phyloP scores from a whole-genome alignment of 2,329 filamentous ascomycete species.

The Aspergillus proliferans region DNA sequence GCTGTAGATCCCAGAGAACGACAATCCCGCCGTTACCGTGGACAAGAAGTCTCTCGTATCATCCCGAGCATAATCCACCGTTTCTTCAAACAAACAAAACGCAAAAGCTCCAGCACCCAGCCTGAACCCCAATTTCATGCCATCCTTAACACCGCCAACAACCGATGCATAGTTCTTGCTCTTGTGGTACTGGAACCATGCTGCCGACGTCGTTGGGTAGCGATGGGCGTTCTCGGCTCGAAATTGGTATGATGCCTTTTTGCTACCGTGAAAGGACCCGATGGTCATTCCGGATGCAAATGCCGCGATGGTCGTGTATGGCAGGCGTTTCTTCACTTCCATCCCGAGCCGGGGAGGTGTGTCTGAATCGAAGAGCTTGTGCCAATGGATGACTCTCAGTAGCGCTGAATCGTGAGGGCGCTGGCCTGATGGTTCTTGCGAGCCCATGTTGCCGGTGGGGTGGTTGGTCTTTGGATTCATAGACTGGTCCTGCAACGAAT shows the following conservation, averaged over 20 bases:
- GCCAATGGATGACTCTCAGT: conserved; percentile 28
- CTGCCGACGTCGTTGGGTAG: conserved; percentile 71
- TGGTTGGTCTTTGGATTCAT: too few relatives aligned
- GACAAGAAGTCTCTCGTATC: conserved; percentile 67
- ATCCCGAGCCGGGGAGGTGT: conserved; percentile 51
- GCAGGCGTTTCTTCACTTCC: conserved; percentile 58
- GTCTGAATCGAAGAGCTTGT: conserved; percentile 33
- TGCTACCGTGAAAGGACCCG: conserved; percentile 66
- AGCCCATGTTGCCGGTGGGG: conserved; percentile 10
- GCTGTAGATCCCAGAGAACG: conserved; percentile 80
- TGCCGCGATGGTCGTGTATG: conserved; percentile 57
- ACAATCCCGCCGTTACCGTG: conserved; percentile 74
- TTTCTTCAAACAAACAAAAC: conserved; percentile 78
- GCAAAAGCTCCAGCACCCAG: conserved; percentile 66
- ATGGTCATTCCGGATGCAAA: conserved; percentile 64
- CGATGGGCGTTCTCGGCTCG: conserved; percentile 95
- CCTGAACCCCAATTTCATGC: conserved; percentile 64
- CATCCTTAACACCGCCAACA: conserved; percentile 71
- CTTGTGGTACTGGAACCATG: conserved; percentile 99
- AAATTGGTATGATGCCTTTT: conserved; percentile 72
- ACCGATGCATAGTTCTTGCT: conserved; percentile 89
- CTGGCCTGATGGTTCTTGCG: conserved; percentile 2
- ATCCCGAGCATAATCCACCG: conserved; percentile 62
- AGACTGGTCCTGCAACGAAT: too few relatives aligned
- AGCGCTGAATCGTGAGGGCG: conserved; percentile 6